These are phyloP conservation scores for Carex pumila DNA, from an alignment of 176 grass and related monocot genomes.

Conservation along the genomic window DNA sequence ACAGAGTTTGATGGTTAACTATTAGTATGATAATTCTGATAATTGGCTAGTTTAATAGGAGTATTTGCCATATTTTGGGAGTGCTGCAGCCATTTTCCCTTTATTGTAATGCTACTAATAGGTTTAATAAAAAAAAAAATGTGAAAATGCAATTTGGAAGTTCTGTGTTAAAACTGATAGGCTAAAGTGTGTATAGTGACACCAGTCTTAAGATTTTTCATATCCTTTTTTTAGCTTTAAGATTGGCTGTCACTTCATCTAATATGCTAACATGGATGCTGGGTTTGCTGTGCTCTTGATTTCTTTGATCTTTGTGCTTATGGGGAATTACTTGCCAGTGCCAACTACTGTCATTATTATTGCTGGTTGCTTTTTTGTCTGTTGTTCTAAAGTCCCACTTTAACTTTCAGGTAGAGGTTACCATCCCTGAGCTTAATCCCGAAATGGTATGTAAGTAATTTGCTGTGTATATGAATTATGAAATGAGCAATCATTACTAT, in stretches of 20 bases:
- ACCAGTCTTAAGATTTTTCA: background rate
- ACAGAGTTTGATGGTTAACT: background rate
- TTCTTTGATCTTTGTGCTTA: background rate
- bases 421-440: constrained; percentile 98
- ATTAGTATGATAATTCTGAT: background rate
- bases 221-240: background rate
- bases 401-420: constrained; percentile 79
- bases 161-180: background rate
- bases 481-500: background rate
- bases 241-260: background rate
- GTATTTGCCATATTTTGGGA: background rate
- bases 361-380: background rate
- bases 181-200: background rate
- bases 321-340: background rate
- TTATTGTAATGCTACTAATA: background rate
- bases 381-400: background rate
- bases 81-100: background rate
- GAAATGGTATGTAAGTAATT: constrained; percentile 62
- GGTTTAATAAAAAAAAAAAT: background rate
- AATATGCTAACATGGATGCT: background rate
- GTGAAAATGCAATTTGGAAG: background rate
- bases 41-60: background rate
- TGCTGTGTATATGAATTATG: constrained; percentile 13
- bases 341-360: background rate
- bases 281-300: background rate